phyloP scores from a whole-genome alignment of 768 basidiomycete species.

The Boletellus emodensis region DNA sequence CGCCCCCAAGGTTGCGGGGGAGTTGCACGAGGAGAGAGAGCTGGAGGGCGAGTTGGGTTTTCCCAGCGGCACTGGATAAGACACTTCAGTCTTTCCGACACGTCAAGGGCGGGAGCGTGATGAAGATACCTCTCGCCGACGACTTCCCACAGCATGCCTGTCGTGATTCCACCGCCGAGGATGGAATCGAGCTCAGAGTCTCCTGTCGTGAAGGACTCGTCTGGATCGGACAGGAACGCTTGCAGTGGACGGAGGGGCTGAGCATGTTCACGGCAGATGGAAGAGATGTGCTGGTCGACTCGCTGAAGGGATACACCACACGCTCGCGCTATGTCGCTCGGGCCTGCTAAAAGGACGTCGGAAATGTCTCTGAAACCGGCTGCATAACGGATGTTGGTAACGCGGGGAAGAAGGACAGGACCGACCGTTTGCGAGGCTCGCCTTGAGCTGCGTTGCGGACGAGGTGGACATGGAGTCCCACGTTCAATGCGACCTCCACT shows the following conservation, averaged over 20 bases:
- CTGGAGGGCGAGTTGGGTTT: conserved; percentile 89
- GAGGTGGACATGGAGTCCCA: conserved; percentile 21
- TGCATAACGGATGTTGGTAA: conserved; percentile 23
- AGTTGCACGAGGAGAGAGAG: conserved; percentile 77
- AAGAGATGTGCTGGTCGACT: conserved; percentile 46
- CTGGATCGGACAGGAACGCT: conserved; percentile 33
- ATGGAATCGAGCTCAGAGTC: conserved; percentile 62
- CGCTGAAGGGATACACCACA: conserved; percentile 51
- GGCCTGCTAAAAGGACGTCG: conserved; percentile 48
- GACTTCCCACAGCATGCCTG: conserved; percentile 83
- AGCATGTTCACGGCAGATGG: conserved; percentile 43
- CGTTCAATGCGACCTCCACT: conserved; percentile 14
- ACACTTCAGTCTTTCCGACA: conserved; percentile 3
- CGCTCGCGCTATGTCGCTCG: conserved; percentile 51
- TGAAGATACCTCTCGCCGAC: conserved; percentile 75
- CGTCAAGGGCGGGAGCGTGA: neutral
- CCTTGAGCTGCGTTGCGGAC: conserved; percentile 28
- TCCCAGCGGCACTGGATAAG: conserved; percentile 77
- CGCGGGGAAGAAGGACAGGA: neutral
- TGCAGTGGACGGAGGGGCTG: conserved; percentile 41
- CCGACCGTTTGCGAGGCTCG: conserved; percentile 37
- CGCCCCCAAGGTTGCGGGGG: conserved; percentile 50
- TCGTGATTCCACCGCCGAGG: conserved; percentile 75
- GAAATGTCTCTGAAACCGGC: conserved; percentile 45
- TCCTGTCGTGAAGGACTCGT: conserved; percentile 66